phyloP scores from a whole-genome alignment of 306 rosid species.

The Carpinus fangiana region DNA sequence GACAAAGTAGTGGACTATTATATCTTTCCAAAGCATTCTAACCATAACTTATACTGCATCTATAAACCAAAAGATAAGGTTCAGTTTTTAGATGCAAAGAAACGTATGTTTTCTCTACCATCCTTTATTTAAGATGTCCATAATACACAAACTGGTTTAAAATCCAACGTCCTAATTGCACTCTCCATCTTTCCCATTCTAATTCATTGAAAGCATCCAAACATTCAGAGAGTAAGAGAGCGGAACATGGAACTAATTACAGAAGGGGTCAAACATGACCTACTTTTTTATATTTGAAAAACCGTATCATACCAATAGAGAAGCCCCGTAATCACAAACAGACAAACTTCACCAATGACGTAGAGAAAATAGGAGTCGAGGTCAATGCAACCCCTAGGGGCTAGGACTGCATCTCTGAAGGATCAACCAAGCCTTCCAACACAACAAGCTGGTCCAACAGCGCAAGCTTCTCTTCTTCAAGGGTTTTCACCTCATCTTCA shows the following conservation, averaged over 20 bases:
- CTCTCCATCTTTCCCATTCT: background rate
- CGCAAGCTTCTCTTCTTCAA: slow-evolving; percentile 80
- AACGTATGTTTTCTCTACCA: background rate
- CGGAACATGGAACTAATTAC: background rate
- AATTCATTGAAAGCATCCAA: background rate
- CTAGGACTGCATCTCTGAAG: slow-evolving; percentile 49
- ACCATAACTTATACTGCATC: background rate
- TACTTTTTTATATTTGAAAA: background rate
- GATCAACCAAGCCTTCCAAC: slow-evolving; percentile 77
- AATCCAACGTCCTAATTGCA: background rate
- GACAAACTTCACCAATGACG: background rate
- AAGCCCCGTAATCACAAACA: background rate
- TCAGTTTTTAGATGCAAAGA: background rate
- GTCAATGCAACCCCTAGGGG: slow-evolving; percentile 37
- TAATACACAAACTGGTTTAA: background rate
- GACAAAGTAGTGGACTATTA: background rate
- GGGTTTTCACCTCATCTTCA: slow-evolving; percentile 74
- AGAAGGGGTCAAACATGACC: background rate
- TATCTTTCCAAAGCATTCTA: background rate
- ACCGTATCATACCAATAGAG: background rate
- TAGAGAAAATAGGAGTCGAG: slow-evolving; percentile 10
- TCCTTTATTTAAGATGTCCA: background rate
- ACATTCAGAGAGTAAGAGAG: background rate
- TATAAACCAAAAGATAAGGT: background rate
- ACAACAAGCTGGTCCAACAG: slow-evolving; percentile 86